Evolutionary conservation across 129 eudicot species (phyloP).

Genomic region (Escallonia herrerae): DNA sequence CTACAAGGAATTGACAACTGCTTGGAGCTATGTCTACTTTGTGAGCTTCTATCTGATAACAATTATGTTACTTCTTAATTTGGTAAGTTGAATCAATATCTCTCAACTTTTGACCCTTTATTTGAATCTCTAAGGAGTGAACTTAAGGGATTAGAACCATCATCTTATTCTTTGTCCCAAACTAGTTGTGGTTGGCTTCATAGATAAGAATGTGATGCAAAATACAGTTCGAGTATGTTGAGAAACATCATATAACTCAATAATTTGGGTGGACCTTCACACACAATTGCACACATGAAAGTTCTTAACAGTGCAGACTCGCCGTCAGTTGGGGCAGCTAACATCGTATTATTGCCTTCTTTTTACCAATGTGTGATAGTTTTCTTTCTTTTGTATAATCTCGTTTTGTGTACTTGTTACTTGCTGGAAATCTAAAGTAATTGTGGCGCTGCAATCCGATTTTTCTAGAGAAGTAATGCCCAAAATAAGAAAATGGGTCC

Average conservation of each 20-base stretch:
- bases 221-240: too few species aligned
- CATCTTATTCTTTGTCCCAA: background rate
- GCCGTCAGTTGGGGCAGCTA: too few species aligned
- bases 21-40: conserved; percentile 68
- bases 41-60: conserved; percentile 87
- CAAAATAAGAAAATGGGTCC: too few species aligned
- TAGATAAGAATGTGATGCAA: background rate
- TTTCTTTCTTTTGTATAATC: too few species aligned
- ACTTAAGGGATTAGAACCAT: background rate
- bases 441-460: too few species aligned
- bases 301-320: too few species aligned
- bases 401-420: too few species aligned
- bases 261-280: background rate
- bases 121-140: background rate
- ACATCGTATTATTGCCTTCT: too few species aligned
- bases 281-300: too few species aligned
- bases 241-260: background rate
- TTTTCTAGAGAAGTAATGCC: too few species aligned
- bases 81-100: conserved; percentile 45
- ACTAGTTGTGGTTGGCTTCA: background rate
- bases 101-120: background rate
- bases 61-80: conserved; percentile 61
- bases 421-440: too few species aligned
- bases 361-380: too few species aligned
- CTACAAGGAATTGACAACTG: conserved; percentile 63